A percentile compares a stretch with the other conserved stretches of the same genome.
Evolutionary conservation across 441 rosid genomes (phyloP).

Genomic region (Adansonia rubrostipa): DNA sequence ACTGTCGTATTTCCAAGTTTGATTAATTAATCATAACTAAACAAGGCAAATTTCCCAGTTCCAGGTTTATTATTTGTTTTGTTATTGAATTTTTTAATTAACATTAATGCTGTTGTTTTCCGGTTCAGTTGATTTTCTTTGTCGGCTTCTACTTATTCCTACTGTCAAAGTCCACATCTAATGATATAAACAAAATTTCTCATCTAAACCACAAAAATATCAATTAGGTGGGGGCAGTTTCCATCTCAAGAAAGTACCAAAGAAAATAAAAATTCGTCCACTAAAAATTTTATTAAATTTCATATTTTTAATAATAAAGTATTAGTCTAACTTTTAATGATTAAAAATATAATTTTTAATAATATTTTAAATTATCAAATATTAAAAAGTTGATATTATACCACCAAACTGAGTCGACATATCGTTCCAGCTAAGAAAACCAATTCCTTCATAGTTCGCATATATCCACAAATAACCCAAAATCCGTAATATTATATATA

Average conservation of each 20-base stretch:
- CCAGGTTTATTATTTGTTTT: background rate
- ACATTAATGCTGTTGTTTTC: background rate
- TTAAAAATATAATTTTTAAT: too few relatives aligned
- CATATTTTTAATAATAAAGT: too few relatives aligned
- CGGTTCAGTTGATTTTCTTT: background rate
- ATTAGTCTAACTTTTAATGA: too few relatives aligned
- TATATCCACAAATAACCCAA: background rate
- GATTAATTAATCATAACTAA: background rate
- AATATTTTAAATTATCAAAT: too few relatives aligned
- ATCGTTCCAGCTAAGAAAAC: slow-evolving; percentile 36
- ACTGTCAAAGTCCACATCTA: background rate
- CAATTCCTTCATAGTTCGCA: background rate
- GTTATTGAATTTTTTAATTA: background rate
- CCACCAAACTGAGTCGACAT: background rate
- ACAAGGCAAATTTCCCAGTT: background rate
- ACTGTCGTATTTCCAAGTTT: background rate
- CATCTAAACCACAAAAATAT: background rate
- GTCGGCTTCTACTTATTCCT: background rate
- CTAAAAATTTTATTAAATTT: too few relatives aligned
- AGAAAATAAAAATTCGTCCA: background rate
- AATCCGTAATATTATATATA: too few relatives aligned
- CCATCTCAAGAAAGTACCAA: background rate
- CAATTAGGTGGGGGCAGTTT: background rate
- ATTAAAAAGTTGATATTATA: background rate
- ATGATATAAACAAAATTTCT: background rate